phyloP scores from a whole-genome alignment of 31 red algal genomes.

The Porphyra umbilicalis region DNA sequence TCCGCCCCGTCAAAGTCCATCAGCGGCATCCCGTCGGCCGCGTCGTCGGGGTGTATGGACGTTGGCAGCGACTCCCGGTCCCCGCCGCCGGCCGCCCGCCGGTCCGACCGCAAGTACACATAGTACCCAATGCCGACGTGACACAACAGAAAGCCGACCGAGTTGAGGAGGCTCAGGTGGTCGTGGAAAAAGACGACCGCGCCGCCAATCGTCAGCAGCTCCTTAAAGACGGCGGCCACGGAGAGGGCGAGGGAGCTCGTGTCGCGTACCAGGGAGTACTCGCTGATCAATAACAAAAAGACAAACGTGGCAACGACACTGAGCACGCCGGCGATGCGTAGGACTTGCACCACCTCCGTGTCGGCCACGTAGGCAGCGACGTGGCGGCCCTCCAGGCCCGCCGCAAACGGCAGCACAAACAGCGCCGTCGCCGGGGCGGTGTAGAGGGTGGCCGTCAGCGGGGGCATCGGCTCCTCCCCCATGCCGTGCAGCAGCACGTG shows the following conservation, averaged over 20 bases:
- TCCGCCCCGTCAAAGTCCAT: not conserved
- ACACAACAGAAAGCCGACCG: conserved; percentile 74
- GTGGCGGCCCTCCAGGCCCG: conserved; percentile 40
- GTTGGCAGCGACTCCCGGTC: not conserved
- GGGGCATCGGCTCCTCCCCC: conserved; percentile 31
- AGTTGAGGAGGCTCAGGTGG: conserved; percentile 42
- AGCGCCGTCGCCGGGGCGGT: conserved; percentile 83
- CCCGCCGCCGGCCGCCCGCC: not conserved
- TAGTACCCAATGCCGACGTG: conserved; percentile 77
- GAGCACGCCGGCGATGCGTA: conserved; percentile 11
- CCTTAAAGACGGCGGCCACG: conserved; percentile 97
- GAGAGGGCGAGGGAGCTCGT: conserved; percentile 92
- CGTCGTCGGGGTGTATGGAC: not conserved
- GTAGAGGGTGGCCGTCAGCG: conserved; percentile 77
- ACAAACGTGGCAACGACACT: conserved; percentile 66
- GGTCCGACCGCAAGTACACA: conserved; percentile 27
- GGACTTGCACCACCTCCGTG: not conserved
- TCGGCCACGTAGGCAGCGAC: not conserved
- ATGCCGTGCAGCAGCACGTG: conserved; percentile 55
- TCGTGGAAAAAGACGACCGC: conserved; percentile 84
- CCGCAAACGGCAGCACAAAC: conserved; percentile 79
- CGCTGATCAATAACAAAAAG: conserved; percentile 77
- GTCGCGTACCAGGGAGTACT: conserved; percentile 88
- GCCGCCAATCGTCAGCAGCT: conserved; percentile 85
- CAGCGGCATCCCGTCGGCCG: not conserved